Conservation (phyloP, 768 basidiomycete species). For the Boletellus emodensis region DNA sequence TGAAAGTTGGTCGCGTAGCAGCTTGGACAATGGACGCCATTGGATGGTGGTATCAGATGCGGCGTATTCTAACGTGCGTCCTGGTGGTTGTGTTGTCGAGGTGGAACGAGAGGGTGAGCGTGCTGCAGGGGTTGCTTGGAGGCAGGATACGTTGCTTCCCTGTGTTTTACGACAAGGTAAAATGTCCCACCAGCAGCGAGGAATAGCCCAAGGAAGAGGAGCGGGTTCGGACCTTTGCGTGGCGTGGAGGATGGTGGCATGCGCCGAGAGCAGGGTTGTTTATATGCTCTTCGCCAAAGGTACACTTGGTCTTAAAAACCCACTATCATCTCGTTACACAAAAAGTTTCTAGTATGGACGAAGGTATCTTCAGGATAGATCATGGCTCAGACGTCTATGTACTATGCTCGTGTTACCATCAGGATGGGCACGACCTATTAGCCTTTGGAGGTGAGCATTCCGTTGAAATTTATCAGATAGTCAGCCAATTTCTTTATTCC, state of each 20-base stretch:
- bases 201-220: constrained; percentile 55
- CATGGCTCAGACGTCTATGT: constrained; percentile 60
- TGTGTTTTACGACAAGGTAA: constrained; percentile 48
- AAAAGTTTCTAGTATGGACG: constrained; percentile 37
- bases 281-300: no score
- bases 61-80: constrained; percentile 7
- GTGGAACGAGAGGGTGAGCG: constrained; percentile 65
- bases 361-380: constrained; percentile 44
- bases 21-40: constrained; percentile 16
- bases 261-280: not conserved
- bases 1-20: constrained; percentile 43
- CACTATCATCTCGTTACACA: no score
- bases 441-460: constrained; percentile 73
- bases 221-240: constrained; percentile 54
- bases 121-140: constrained; percentile 56
- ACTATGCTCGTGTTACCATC: constrained; percentile 58
- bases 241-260: constrained; percentile 15
- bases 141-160: constrained; percentile 56
- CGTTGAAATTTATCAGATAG: constrained; percentile 64
- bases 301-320: no score
- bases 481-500: constrained; percentile 33
- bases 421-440: constrained; percentile 62
- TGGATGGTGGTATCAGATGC: not conserved
- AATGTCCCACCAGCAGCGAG: constrained; percentile 56
- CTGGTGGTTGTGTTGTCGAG: constrained; percentile 39